These are phyloP conservation scores for Hymenoscyphus fructigenus DNA, from an alignment of 2,329 filamentous ascomycete species.

Conservation along the genomic window DNA sequence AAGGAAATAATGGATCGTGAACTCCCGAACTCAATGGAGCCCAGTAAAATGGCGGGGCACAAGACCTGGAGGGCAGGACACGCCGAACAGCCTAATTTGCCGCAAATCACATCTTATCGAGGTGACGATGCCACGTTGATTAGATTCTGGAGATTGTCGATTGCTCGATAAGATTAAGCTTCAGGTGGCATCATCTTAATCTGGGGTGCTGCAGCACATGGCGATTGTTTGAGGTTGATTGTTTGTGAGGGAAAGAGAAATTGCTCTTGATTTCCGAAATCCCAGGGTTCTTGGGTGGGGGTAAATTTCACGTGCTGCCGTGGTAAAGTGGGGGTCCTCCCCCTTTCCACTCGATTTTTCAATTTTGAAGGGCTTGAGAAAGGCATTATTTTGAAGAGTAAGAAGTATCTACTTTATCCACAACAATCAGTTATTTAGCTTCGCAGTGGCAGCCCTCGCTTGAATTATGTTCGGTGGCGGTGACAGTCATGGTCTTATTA, in stretches of 20 bases:
- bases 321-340: not conserved
- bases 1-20: not conserved
- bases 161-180: not conserved
- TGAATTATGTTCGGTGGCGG: too few species aligned
- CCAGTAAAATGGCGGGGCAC: not conserved
- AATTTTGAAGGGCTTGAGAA: not conserved
- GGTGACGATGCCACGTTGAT: constrained; percentile 10
- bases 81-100: constrained; percentile 13
- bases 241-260: not conserved
- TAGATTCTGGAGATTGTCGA: not conserved
- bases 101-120: constrained; percentile 11
- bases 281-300: not conserved
- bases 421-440: too few species aligned
- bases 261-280: not conserved
- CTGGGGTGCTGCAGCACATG: not conserved
- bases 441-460: too few species aligned
- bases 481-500: too few species aligned
- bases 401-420: not conserved
- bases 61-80: not conserved
- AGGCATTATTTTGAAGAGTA: not conserved
- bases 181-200: not conserved
- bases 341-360: not conserved
- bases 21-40: not conserved
- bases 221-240: constrained; percentile 1
- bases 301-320: not conserved